Percentiles rank a stretch among this genome's conserved stretches.
phyloP scores from a whole-genome alignment of 1,284 basidiomycete genomes.

The Malassezia slooffiae region DNA sequence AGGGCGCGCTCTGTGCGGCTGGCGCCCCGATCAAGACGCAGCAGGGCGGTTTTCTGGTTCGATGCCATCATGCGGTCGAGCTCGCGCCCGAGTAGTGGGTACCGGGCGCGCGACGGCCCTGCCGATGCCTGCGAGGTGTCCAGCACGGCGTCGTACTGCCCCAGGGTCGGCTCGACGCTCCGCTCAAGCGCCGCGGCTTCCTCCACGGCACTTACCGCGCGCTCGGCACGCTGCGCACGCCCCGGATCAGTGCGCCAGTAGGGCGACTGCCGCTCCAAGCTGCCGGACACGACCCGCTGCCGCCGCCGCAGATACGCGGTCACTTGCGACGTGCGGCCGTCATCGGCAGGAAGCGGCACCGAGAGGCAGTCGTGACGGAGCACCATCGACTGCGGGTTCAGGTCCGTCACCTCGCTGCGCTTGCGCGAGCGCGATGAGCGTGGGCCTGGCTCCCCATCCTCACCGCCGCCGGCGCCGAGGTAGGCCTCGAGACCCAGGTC shows the following conservation, averaged over 20 bases:
- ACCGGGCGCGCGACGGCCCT: conserved; percentile 5
- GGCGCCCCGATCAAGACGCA: too few relatives aligned
- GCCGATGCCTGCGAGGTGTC: too few relatives aligned
- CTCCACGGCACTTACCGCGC: too few relatives aligned
- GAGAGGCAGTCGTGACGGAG: conserved; percentile 7
- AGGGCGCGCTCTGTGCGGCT: too few relatives aligned
- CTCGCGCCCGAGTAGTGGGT: conserved; percentile 4
- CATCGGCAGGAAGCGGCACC: background rate
- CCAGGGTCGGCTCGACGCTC: too few relatives aligned
- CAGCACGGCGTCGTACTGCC: too few relatives aligned
- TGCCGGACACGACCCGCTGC: conserved; percentile 6
- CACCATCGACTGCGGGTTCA: conserved; percentile 4
- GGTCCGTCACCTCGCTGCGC: too few relatives aligned
- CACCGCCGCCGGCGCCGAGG: too few relatives aligned
- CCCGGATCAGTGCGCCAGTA: conserved; percentile 6
- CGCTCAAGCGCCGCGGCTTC: too few relatives aligned
- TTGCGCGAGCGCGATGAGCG: too few relatives aligned
- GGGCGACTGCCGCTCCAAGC: conserved; percentile 7
- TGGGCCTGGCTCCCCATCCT: too few relatives aligned
- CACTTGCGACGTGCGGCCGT: background rate
- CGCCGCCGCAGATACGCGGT: conserved; percentile 1
- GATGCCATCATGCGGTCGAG: conserved; percentile 3
- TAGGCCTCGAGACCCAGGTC: background rate
- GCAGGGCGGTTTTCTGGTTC: background rate
- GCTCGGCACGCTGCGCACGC: too few relatives aligned